Evolutionary conservation across 306 rosid species (phyloP), one percentile per base, ranked within the genome.

Genomic region (Vicia villosa): DNA sequence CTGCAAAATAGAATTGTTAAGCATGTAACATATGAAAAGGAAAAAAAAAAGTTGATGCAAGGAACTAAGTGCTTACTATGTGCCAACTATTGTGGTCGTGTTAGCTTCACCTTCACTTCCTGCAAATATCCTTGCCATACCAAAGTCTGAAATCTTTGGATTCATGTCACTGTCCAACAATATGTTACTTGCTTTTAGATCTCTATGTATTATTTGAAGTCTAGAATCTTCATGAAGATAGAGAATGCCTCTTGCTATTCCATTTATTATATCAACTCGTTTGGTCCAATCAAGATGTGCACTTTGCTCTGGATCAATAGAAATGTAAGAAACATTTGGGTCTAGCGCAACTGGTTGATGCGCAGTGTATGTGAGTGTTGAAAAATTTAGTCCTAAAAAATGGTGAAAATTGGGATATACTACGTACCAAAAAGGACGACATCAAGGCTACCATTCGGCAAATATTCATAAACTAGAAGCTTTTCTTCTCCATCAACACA

Each of bases 381-480:
- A 15, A 47, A 0, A 12, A 41, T 45, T 14, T 1, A 65, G 51
- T 73, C 58, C 65, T 37, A 17, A 30, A 28, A 37, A 26, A 10
- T 14, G 22, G 7, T 0, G 10, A 11, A 75, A 66, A 26, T 3
- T 28, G 10, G 56, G 14, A 32, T n/a, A 57, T 30, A n/a, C 26
- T 21, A 68, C 81, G 1, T 55, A 88, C 89, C 82, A 45, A 86
- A 83, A 9, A 91, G 80, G 63, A 79, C 43, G 6, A 5, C 28
- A 73, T 85, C 91, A 17, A 87, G 91, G 79, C 91, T 74, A 20
- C 77, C 82, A 42, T 87, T 87, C 8, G 90, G 90, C 74, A 86
- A 74, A 74, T 70, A 85, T 61, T 91, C 97, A 59, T 88, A 91
- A 5, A 91, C 82, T 6, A 85, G 88, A 55, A 86, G 56, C 70